These are phyloP conservation scores for Cryphonectria parasitica DNA, from an alignment of 2,329 filamentous ascomycete genomes.

Conservation along the genomic window DNA sequence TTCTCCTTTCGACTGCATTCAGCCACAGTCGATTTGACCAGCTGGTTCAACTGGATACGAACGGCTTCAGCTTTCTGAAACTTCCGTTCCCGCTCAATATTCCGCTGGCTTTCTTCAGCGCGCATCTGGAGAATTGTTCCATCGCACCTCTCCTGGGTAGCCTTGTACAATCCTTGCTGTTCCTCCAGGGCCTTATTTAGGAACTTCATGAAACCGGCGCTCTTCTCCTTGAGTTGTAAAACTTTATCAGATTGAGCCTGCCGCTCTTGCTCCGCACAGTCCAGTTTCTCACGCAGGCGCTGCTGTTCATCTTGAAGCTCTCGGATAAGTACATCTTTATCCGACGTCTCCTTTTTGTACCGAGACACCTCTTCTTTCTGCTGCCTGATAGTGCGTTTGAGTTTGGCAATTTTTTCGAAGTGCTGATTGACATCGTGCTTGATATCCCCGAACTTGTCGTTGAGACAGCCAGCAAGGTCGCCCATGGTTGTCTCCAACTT, in stretches of 20 bases:
- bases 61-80: slow-evolving; percentile 41
- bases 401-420: slow-evolving; percentile 11
- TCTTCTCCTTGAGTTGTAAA: slow-evolving; percentile 41
- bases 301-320: slow-evolving; percentile 36
- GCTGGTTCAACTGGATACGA: slow-evolving; percentile 37
- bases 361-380: slow-evolving; percentile 13
- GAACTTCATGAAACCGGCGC: slow-evolving; percentile 41
- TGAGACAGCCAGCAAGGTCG: slow-evolving; percentile 17
- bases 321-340: slow-evolving; percentile 14
- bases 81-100: slow-evolving; percentile 33
- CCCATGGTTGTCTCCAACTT: slow-evolving; percentile 9
- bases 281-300: slow-evolving; percentile 34
- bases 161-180: slow-evolving; percentile 49
- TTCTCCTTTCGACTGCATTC: slow-evolving; percentile 23
- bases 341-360: slow-evolving; percentile 11
- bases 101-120: slow-evolving; percentile 37
- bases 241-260: slow-evolving; percentile 36
- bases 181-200: slow-evolving; percentile 52
- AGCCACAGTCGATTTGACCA: slow-evolving; percentile 24
- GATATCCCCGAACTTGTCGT: slow-evolving; percentile 12
- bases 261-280: slow-evolving; percentile 36
- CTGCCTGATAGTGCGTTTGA: slow-evolving; percentile 14
- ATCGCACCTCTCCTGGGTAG: slow-evolving; percentile 40
- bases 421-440: slow-evolving; percentile 10
- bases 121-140: slow-evolving; percentile 41